phyloP scores from a whole-genome alignment of 1,284 basidiomycete species.

The Ceratobasidium sp. region DNA sequence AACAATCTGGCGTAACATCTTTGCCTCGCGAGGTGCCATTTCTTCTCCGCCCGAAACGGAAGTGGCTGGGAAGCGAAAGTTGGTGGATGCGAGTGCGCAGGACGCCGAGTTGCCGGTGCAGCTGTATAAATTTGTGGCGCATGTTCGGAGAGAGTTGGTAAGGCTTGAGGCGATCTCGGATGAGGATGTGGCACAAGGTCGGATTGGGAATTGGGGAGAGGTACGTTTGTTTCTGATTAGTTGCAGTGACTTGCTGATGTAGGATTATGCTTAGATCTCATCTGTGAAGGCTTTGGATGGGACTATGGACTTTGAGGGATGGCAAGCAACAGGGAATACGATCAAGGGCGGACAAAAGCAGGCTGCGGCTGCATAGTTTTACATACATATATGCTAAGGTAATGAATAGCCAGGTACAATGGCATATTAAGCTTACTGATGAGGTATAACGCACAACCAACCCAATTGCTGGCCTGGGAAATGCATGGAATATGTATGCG shows the following conservation, averaged over 20 bases:
- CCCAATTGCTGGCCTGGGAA: too few species aligned
- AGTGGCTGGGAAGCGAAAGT: constrained; percentile 60
- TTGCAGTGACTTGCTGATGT: constrained; percentile 9
- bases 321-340: constrained; percentile 39
- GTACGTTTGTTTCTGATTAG: constrained; percentile 16
- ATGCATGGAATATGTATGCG: too few species aligned
- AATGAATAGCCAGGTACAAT: not conserved
- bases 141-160: constrained; percentile 77
- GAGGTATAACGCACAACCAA: not conserved
- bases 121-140: constrained; percentile 77
- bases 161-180: constrained; percentile 78
- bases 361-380: constrained; percentile 38
- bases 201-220: constrained; percentile 36
- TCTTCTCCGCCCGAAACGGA: constrained; percentile 40
- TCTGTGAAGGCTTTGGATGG: not conserved
- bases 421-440: not conserved
- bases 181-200: constrained; percentile 52
- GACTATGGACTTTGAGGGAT: constrained; percentile 38
- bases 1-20: constrained; percentile 91
- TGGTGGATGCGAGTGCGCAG: constrained; percentile 51
- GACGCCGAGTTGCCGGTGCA: constrained; percentile 79
- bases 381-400: not conserved
- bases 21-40: constrained; percentile 69
- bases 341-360: constrained; percentile 39
- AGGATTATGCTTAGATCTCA: constrained; percentile 2